Evolutionary conservation across 129 eudicot genomes (phyloP).

Genomic region (Flaveria sonorensis): DNA sequence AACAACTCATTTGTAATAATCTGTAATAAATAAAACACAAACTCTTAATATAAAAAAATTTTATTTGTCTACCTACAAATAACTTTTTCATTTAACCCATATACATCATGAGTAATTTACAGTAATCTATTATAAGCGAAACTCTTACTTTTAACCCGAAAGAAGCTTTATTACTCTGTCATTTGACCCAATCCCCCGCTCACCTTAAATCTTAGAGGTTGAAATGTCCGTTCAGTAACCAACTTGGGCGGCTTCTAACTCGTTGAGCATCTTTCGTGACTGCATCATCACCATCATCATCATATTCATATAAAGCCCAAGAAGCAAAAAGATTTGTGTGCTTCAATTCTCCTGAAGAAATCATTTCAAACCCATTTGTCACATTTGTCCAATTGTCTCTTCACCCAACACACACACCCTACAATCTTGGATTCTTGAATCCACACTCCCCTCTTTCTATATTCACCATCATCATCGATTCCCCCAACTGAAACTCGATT

Average conservation of each 20-base stretch:
- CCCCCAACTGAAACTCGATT: conserved; percentile 9
- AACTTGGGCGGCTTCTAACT: conserved; percentile 4
- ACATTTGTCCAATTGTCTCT: conserved; percentile 7
- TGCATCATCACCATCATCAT: neutral
- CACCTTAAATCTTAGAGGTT: no score
- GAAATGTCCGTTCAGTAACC: neutral
- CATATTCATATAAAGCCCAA: neutral
- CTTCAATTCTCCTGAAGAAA: conserved; percentile 27
- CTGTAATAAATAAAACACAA: no score
- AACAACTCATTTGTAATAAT: no score
- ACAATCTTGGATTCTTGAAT: conserved; percentile 36
- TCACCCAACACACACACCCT: conserved; percentile 25
- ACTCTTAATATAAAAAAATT: no score
- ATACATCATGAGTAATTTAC: no score
- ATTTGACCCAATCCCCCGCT: no score
- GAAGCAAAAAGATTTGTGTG: conserved; percentile 15
- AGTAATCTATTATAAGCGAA: no score
- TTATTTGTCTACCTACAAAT: no score
- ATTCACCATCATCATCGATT: conserved; percentile 22
- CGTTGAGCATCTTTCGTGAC: neutral
- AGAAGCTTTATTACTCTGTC: no score
- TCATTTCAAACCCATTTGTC: conserved; percentile 21
- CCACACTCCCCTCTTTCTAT: conserved; percentile 21
- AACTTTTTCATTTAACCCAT: no score
- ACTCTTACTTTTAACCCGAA: no score